Evolutionary conservation across 768 basidiomycete genomes (phyloP).

Genomic region (Fomitopsis pulvina): DNA sequence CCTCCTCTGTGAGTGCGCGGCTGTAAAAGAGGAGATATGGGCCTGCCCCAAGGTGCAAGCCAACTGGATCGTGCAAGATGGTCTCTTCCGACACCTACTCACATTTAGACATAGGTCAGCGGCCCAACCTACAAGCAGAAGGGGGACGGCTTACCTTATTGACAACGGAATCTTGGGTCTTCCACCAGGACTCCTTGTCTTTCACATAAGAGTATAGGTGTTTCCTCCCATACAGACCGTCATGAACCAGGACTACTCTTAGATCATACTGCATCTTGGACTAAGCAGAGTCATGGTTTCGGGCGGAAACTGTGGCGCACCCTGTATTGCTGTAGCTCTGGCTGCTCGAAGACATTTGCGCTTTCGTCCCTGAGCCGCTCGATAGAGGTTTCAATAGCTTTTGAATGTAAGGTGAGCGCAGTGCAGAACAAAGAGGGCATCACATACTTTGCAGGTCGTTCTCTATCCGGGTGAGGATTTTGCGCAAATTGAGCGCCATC

Average conservation of each 20-base stretch:
- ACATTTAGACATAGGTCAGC: not conserved
- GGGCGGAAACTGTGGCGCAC: slow-evolving; percentile 30
- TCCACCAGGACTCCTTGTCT: slow-evolving; percentile 72
- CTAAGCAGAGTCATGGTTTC: not conserved
- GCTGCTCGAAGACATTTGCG: slow-evolving; percentile 46
- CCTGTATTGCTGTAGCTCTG: slow-evolving; percentile 56
- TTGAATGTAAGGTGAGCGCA: not conserved
- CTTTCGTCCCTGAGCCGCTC: slow-evolving; percentile 37
- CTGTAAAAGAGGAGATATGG: slow-evolving; percentile 76
- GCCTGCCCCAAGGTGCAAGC: slow-evolving; percentile 70
- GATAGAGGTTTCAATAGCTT: slow-evolving; percentile 51
- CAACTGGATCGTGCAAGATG: slow-evolving; percentile 62
- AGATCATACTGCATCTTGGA: slow-evolving; percentile 61
- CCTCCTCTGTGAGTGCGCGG: slow-evolving; percentile 23
- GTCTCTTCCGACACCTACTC: slow-evolving; percentile 62
- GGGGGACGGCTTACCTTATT: slow-evolving; percentile 41
- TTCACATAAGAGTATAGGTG: slow-evolving; percentile 77
- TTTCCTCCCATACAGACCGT: slow-evolving; percentile 69
- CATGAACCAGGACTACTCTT: slow-evolving; percentile 70
- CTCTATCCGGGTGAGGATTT: slow-evolving; percentile 45
- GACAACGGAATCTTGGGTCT: slow-evolving; percentile 63
- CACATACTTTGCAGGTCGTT: slow-evolving; percentile 46
- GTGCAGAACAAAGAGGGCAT: not conserved
- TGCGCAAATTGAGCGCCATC: slow-evolving; percentile 45
- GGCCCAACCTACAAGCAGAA: not conserved